Percentiles rank a stretch among this genome's conserved stretches.
Evolutionary conservation across 2,329 filamentous ascomycete species (phyloP).

Genomic region (Pyrenophora tritici-repentis): DNA sequence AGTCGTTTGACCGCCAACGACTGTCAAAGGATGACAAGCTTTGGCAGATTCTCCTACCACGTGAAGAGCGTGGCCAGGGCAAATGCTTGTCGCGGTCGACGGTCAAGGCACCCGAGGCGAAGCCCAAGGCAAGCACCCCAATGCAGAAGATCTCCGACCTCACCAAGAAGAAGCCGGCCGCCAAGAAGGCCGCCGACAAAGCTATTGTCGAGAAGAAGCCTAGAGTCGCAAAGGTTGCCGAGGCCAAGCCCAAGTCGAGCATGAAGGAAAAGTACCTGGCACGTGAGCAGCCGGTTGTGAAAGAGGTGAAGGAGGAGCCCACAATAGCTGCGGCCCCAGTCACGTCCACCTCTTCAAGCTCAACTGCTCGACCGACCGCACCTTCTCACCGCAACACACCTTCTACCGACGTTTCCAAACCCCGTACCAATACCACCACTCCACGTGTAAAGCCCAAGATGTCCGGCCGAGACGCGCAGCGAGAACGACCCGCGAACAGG

Average conservation of each 20-base stretch:
- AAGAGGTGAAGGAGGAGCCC: constrained; percentile 27
- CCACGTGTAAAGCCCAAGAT: constrained; percentile 40
- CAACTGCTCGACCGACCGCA: constrained; percentile 24
- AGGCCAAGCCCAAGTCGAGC: constrained; percentile 29
- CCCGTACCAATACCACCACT: constrained; percentile 33
- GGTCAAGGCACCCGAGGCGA: constrained; percentile 50
- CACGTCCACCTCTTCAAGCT: constrained; percentile 15
- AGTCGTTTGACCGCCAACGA: constrained; percentile 66
- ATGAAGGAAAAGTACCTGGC: constrained; percentile 34
- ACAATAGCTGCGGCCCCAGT: constrained; percentile 26
- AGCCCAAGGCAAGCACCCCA: constrained; percentile 42
- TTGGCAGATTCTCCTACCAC: constrained; percentile 66
- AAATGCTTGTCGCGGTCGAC: constrained; percentile 65
- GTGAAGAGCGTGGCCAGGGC: constrained; percentile 65
- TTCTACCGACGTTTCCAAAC: constrained; percentile 32
- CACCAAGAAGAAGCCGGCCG: constrained; percentile 50
- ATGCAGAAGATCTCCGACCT: constrained; percentile 48
- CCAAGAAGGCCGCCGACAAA: constrained; percentile 53
- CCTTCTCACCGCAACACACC: constrained; percentile 26
- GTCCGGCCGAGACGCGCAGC: constrained; percentile 29
- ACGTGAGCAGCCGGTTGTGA: constrained; percentile 25
- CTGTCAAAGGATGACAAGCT: constrained; percentile 63
- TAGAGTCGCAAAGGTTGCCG: constrained; percentile 17
- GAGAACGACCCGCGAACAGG: constrained; percentile 23
- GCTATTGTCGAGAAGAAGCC: constrained; percentile 39